Conservation (phyloP, 1,139 yeast genomes). For the Debaryomyces fabryi region DNA sequence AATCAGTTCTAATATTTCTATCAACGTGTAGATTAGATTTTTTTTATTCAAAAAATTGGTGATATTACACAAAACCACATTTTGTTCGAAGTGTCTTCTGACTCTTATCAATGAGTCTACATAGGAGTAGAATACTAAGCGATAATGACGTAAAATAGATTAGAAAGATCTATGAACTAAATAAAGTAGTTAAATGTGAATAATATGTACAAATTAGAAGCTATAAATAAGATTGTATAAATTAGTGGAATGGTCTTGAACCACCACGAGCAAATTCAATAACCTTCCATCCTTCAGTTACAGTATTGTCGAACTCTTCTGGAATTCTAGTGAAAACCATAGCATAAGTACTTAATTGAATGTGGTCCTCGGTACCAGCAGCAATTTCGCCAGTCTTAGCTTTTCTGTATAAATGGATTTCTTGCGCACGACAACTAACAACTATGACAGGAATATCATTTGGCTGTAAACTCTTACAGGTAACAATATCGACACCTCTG, state of each 20-base stretch:
- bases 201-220: constrained; percentile 9
- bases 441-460: constrained; percentile 92
- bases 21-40: constrained; percentile 6
- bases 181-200: neutral
- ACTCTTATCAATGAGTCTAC: neutral
- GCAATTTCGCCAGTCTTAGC: constrained; percentile 91
- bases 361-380: constrained; percentile 95
- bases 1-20: neutral
- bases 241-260: constrained; percentile 80
- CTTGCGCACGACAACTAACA: constrained; percentile 96
- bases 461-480: constrained; percentile 87
- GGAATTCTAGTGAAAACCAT: constrained; percentile 94
- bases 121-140: neutral
- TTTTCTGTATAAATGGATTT: constrained; percentile 85
- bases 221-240: constrained; percentile 1
- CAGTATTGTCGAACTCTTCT: constrained; percentile 85
- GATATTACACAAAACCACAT: neutral
- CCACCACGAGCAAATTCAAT: constrained; percentile 95
- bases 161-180: neutral
- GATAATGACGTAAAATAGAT: neutral
- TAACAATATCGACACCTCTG: constrained; percentile 91
- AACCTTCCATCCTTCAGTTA: constrained; percentile 97
- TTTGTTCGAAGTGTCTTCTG: neutral
- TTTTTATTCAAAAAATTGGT: neutral
- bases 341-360: constrained; percentile 90